A percentile compares a stretch with the other conserved stretches of the same genome.
phyloP scores from a whole-genome alignment of 2,329 filamentous ascomycete species.

The Capronia americana region DNA sequence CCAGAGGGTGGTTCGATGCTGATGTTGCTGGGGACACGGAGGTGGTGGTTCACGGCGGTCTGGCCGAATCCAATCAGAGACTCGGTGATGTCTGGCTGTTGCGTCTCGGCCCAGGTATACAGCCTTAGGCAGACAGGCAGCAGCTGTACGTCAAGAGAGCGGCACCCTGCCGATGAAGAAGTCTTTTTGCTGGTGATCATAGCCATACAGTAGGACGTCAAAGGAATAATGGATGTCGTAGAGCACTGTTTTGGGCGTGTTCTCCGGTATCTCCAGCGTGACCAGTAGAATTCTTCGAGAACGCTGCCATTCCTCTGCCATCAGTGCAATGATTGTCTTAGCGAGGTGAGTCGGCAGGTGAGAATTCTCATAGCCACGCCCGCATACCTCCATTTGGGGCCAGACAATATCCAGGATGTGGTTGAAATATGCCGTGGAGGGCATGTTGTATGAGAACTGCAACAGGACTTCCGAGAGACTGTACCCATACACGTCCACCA shows the following conservation, averaged over 20 bases:
- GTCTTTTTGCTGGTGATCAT: background rate
- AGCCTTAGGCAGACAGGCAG: background rate
- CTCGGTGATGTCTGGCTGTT: slow-evolving; percentile 59
- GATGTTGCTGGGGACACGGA: slow-evolving; percentile 47
- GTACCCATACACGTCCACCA: slow-evolving; percentile 23
- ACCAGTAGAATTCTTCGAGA: slow-evolving; percentile 5
- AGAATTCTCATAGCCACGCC: slow-evolving; percentile 39
- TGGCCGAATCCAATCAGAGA: slow-evolving; percentile 60
- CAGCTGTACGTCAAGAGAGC: background rate
- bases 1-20: slow-evolving; percentile 62
- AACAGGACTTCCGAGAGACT: slow-evolving; percentile 23
- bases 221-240: slow-evolving; percentile 4
- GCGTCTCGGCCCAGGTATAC: slow-evolving; percentile 36
- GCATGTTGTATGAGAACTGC: slow-evolving; percentile 13
- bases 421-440: slow-evolving; percentile 2
- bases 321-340: slow-evolving; percentile 36
- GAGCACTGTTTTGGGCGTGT: slow-evolving; percentile 9
- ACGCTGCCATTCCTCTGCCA: slow-evolving; percentile 20
- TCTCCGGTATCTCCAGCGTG: slow-evolving; percentile 4
- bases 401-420: slow-evolving; percentile 34
- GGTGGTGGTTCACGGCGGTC: slow-evolving; percentile 58
- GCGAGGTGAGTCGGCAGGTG: slow-evolving; percentile 40
- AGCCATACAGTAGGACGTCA: slow-evolving; percentile 9
- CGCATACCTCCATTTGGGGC: slow-evolving; percentile 33
- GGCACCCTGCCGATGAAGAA: slow-evolving; percentile 18